Base-by-base conservation (phyloP, 2,329 filamentous ascomycete species). In the Fusarium bactridioides region DNA sequence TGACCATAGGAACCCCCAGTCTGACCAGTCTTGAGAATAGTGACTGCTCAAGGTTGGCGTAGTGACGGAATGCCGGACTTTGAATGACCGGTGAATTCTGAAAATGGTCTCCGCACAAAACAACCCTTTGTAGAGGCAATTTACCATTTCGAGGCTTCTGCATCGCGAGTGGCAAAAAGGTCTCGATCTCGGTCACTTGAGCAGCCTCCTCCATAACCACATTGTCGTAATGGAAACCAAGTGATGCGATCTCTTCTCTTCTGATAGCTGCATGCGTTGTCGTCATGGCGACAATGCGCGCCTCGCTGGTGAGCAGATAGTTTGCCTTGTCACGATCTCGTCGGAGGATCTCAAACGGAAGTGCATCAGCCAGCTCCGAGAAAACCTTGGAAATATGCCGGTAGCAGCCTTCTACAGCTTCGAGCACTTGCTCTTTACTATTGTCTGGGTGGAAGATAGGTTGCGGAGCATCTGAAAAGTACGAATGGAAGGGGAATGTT, bases 131-230 rank as follows among this genome's bases (percentile, higher is more conserved):
- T 18, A 99, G 84, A 7, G 91, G 90, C 74, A 93, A 87, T 77
- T 94, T 87, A 38, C 92, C 92, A 57, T 91, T 85, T 73, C 90
- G 89, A 25, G 92, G 90, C 71, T 93, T 94, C 79, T 99, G 97
- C 82, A 99, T 87, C n/a, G 95, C 93, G 59, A 97, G 86, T 1
- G 96, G 96, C 72, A 99, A 94, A 82, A 99, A 98, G 72, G 94
- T 97, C 80, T 99, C 96, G 50, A 98, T 93, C 81, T 99, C 96
- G 0, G 95, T 99, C 78, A 99, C 95, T 79, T 99, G 96, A 18
- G 96, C 96, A 10, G 96, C 95, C 86, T 99, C 96, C 84, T 99
- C 96, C 93, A 99, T 98, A 59, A 99, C 88, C 18, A 99, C 93
- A 73, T 97, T 99, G 84, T 98, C 95, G 78, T 99, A 99, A 75